phyloP scores from a whole-genome alignment of 257 asterid genomes.

The Fraxinus cuspidata region DNA sequence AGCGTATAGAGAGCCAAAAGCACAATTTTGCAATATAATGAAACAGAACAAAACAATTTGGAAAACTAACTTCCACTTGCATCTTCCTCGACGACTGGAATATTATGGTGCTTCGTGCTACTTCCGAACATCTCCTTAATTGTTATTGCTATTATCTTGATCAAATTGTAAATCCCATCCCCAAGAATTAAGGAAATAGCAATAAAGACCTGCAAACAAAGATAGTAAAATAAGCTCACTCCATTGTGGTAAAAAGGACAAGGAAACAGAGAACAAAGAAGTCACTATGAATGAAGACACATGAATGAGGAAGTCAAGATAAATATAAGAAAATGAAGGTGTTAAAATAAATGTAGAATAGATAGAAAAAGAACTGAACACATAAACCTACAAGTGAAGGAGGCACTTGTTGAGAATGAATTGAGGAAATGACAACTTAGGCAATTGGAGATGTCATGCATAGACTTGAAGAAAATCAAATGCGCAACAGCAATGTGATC shows the following conservation, averaged over 20 bases:
- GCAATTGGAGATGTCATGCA: background rate
- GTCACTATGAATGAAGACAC: background rate
- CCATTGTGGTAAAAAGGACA: background rate
- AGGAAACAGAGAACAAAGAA: background rate
- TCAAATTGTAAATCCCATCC: conserved; percentile 90
- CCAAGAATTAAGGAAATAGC: conserved; percentile 89
- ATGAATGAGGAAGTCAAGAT: background rate
- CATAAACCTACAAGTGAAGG: background rate
- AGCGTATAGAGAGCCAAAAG: background rate
- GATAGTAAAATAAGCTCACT: conserved; percentile 22
- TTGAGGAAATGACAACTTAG: background rate
- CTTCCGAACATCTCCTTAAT: conserved; percentile 49
- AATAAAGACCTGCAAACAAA: conserved; percentile 69
- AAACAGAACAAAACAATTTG: conserved; percentile 12
- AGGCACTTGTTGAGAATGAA: background rate
- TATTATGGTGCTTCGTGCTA: conserved; percentile 41
- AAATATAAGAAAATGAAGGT: background rate
- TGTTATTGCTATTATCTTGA: conserved; percentile 72
- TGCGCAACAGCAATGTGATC: background rate
- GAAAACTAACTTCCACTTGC: conserved; percentile 46
- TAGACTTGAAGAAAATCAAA: too few species aligned
- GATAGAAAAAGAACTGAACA: background rate
- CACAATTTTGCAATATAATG: conserved; percentile 2
- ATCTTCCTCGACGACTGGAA: conserved; percentile 55
- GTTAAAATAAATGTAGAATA: background rate